Base-by-base conservation (phyloP, 345 rosid genomes). In the Barbarea vulgaris region DNA sequence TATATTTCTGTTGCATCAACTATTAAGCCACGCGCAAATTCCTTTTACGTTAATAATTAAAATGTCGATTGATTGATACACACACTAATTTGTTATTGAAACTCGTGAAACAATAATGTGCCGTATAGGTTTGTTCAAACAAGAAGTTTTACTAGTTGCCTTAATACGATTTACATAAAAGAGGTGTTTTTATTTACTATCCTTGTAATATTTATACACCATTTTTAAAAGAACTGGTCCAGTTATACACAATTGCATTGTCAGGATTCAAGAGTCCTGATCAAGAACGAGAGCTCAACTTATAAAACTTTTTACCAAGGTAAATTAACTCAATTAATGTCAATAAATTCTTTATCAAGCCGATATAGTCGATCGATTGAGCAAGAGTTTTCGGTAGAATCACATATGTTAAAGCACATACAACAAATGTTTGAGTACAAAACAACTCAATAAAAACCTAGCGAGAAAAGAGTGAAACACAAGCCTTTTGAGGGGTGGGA, bases 1-100 rank as follows among this genome's bases (percentile, higher is more conserved):
- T 71, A 71, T 64, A 59, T 55, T 77, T 77, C 80, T 77, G 80
- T 77, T 77, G 76, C 36, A 54, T 70, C 55, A 70, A 54, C 34
- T 36, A 30, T 41, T 68, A 52, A 69, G 74, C 79, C 56, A 70
- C 46, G 28, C 70, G 15, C 31, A 76, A 44, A 33, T 36, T 34
- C 39, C 28, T 63, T 54, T 54, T 63, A 63, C 57, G 55, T 68
- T 22, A 4, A 28, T 25, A 48, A 48, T 21, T 6, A n/a, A 17
- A 19, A 19, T 34, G 27, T 66, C 42, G 24, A 18, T 55, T 66
- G 18, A 66, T 63, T 28, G 1, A 11, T 64, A n/a, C 42, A 17
- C 70, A 41, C 57, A 42, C 28, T 64, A 55, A 31, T 46, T 42
- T 9, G 21, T 22, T n/a, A 22, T 6, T 52, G 72, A 21, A 50